phyloP scores from a whole-genome alignment of 1,284 basidiomycete genomes.

The Boletus albobrunnescens region DNA sequence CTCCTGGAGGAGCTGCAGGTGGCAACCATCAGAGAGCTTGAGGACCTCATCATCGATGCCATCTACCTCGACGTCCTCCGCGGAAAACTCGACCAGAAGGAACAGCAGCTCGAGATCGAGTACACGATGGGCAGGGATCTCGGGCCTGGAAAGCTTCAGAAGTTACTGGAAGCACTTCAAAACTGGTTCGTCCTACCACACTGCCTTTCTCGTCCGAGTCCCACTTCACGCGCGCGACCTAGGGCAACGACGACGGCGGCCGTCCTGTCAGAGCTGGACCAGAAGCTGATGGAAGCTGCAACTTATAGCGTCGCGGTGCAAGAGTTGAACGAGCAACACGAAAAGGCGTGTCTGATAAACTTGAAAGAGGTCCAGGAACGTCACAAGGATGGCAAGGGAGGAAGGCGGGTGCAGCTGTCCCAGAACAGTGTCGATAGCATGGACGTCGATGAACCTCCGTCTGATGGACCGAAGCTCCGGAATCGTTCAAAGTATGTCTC shows the following conservation, averaged over 20 bases:
- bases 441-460: slow-evolving; percentile 46
- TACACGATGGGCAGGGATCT: slow-evolving; percentile 89
- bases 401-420: slow-evolving; percentile 22
- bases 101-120: slow-evolving; percentile 82
- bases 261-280: slow-evolving; percentile 53
- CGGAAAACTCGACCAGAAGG: slow-evolving; percentile 89
- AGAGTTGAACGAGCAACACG: slow-evolving; percentile 36
- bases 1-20: slow-evolving; percentile 68
- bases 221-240: slow-evolving; percentile 3
- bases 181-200: slow-evolving; percentile 58
- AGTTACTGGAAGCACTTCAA: slow-evolving; percentile 57
- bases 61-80: slow-evolving; percentile 87
- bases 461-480: slow-evolving; percentile 41
- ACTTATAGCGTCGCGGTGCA: slow-evolving; percentile 28
- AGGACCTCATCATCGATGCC: slow-evolving; percentile 93
- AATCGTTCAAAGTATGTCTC: slow-evolving; percentile 47
- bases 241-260: slow-evolving; percentile 75
- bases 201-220: background rate
- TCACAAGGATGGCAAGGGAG: slow-evolving; percentile 50
- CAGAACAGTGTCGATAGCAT: slow-evolving; percentile 38
- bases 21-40: slow-evolving; percentile 76
- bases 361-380: slow-evolving; percentile 42
- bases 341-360: slow-evolving; percentile 29
- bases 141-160: slow-evolving; percentile 59
- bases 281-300: slow-evolving; percentile 38